Evolutionary conservation across 805 yeast genomes (phyloP).

Genomic region (Ogataea zsoltii): DNA sequence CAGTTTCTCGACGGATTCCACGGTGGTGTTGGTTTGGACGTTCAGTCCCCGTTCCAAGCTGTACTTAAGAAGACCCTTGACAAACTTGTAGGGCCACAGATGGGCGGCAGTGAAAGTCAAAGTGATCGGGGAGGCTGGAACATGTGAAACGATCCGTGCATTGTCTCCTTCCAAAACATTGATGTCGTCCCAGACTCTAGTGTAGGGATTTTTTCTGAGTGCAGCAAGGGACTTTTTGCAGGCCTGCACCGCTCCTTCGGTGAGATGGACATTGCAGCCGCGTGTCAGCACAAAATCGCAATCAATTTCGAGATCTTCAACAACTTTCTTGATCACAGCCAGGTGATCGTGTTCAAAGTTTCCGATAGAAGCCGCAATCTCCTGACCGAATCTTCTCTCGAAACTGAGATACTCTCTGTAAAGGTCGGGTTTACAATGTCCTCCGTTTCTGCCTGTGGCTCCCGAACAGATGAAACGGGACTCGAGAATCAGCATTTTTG

Average conservation of each 20-base stretch:
- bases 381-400: slow-evolving; percentile 21
- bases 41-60: slow-evolving; percentile 38
- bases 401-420: slow-evolving; percentile 22
- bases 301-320: slow-evolving; percentile 33
- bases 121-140: slow-evolving; percentile 28
- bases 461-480: slow-evolving; percentile 41
- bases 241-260: slow-evolving; percentile 17
- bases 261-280: slow-evolving; percentile 30
- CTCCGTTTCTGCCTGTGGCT: slow-evolving; percentile 52
- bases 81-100: slow-evolving; percentile 45
- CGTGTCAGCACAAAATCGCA: slow-evolving; percentile 33
- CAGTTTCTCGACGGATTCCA: slow-evolving; percentile 24
- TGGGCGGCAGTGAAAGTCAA: slow-evolving; percentile 41
- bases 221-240: slow-evolving; percentile 12
- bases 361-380: slow-evolving; percentile 37
- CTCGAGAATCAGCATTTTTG: slow-evolving; percentile 32
- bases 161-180: slow-evolving; percentile 33
- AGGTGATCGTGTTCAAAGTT: slow-evolving; percentile 40
- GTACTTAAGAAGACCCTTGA: slow-evolving; percentile 34
- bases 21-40: slow-evolving; percentile 42
- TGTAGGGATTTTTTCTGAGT: slow-evolving; percentile 26
- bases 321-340: slow-evolving; percentile 32
- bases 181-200: slow-evolving; percentile 28
- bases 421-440: slow-evolving; percentile 43
- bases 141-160: slow-evolving; percentile 31